phyloP scores from a whole-genome alignment of 208 protist genomes.

The Leishmania tropica region DNA sequence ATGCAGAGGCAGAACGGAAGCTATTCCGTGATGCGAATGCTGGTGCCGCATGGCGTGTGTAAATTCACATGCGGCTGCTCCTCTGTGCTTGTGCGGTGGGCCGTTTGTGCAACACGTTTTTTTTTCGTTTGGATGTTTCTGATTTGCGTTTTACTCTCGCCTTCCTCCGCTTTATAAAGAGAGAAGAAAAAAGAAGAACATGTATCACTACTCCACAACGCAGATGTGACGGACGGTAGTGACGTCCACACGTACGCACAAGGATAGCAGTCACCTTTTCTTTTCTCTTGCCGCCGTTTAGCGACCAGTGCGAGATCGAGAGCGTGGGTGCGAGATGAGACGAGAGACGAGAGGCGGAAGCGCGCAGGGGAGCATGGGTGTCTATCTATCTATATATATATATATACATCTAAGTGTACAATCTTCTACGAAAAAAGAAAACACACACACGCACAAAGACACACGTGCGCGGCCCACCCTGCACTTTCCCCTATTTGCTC shows the following conservation, averaged over 20 bases:
- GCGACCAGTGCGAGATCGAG: too few species aligned
- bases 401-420: neutral
- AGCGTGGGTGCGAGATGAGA: neutral
- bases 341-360: neutral
- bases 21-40: neutral
- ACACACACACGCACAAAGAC: too few species aligned
- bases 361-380: neutral
- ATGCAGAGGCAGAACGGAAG: neutral
- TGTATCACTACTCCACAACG: neutral
- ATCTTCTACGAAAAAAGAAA: neutral
- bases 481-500: neutral
- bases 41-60: neutral
- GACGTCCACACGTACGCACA: neutral
- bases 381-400: neutral
- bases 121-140: neutral
- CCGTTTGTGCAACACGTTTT: too few species aligned
- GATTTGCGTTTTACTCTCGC: neutral
- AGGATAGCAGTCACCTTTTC: too few species aligned
- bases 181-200: neutral
- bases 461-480: neutral
- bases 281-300: too few species aligned
- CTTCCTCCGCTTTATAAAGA: neutral
- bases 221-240: neutral
- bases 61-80: neutral
- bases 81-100: neutral